These are phyloP conservation scores for Tympanopsis confertula DNA, from an alignment of 2,329 filamentous ascomycete species.

Conservation along the genomic window DNA sequence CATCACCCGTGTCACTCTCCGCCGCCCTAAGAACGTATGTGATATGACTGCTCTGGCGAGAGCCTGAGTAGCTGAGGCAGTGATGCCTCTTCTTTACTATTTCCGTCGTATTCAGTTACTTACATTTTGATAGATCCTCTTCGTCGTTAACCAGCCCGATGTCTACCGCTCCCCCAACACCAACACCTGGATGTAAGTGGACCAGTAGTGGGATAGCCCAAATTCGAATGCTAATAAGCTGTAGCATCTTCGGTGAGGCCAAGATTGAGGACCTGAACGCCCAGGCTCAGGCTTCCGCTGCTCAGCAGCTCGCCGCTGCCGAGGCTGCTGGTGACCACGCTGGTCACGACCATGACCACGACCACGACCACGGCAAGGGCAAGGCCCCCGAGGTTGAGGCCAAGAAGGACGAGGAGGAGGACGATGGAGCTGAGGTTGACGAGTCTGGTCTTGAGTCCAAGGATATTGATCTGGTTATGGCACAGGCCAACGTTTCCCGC, in stretches of 20 bases:
- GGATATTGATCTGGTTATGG: slow-evolving; percentile 99
- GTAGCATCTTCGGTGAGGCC: slow-evolving; percentile 95
- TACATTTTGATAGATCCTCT: too few species aligned
- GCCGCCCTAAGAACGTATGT: slow-evolving; percentile 97
- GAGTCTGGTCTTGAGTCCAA: slow-evolving; percentile 91
- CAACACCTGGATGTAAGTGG: slow-evolving; percentile 97
- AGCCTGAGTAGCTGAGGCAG: too few species aligned
- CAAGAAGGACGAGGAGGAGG: slow-evolving; percentile 68
- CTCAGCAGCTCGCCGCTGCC: slow-evolving; percentile 80
- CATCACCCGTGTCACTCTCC: slow-evolving; percentile 95
- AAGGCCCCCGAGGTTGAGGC: slow-evolving; percentile 49
- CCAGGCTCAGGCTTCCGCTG: slow-evolving; percentile 87
- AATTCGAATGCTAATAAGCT: slow-evolving; percentile 1
- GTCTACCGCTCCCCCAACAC: slow-evolving; percentile 98
- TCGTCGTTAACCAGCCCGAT: slow-evolving; percentile 98
- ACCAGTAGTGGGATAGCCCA: slow-evolving; percentile 1
- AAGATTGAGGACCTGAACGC: slow-evolving; percentile 99
- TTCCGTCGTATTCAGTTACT: too few species aligned
- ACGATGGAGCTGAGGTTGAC: slow-evolving; percentile 92
- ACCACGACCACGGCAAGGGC: slow-evolving; percentile 44
- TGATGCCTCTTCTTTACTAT: too few species aligned
- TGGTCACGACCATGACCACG: slow-evolving; percentile 60
- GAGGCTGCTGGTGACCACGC: slow-evolving; percentile 44
- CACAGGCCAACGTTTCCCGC: slow-evolving; percentile 87
- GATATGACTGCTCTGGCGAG: slow-evolving; percentile 2